Evolutionary conservation across 225 moss, liverwort and hornwort species (phyloP).

Genomic region (Pseudisothecium myosuroides): DNA sequence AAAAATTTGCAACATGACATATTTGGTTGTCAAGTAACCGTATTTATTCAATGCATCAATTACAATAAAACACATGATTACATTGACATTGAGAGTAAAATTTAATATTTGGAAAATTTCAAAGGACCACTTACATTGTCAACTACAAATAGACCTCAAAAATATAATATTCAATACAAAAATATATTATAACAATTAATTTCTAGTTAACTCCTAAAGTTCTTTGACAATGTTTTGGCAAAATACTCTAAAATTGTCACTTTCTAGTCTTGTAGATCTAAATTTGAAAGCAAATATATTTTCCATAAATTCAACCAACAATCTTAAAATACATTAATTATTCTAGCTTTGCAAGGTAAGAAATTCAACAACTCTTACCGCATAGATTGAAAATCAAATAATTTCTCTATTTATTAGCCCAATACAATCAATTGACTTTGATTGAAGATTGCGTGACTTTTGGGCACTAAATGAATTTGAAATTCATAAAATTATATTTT

Average conservation of each 20-base stretch:
- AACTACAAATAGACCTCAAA: neutral
- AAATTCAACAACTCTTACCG: accelerated
- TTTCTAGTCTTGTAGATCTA: neutral
- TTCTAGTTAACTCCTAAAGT: neutral
- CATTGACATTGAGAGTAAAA: no score
- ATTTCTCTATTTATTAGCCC: no score
- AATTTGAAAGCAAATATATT: neutral
- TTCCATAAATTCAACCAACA: accelerated
- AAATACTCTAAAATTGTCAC: neutral
- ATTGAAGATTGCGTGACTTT: neutral
- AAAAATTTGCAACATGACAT: neutral
- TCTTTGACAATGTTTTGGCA: neutral
- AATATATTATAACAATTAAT: neutral
- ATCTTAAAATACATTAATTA: neutral
- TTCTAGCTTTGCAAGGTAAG: neutral
- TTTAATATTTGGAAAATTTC: neutral
- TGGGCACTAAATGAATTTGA: neutral
- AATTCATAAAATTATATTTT: neutral
- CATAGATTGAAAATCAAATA: neutral
- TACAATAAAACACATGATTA: neutral
- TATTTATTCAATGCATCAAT: neutral
- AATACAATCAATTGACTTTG: neutral
- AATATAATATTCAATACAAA: neutral
- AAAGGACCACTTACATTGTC: neutral
- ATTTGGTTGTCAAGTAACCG: neutral